Evolutionary conservation across 1,284 basidiomycete species (phyloP), one percentile per base, ranked within the genome.

Genomic region (Dichomitus squalens): DNA sequence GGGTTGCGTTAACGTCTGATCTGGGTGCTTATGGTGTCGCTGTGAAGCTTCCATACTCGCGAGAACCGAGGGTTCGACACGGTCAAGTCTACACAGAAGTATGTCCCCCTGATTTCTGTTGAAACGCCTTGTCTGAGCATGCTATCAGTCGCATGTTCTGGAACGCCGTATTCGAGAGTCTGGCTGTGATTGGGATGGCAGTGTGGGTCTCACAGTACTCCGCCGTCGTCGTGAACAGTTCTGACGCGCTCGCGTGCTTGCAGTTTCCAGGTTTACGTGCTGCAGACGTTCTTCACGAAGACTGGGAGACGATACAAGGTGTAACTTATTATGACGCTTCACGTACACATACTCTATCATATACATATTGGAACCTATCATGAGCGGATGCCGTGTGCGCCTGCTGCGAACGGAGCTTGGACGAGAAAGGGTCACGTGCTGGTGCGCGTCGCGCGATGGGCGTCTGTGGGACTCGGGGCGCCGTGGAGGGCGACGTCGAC

Each of bases 241-340:
- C 56, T 47, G 46, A 43, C 55, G 34, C 59, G 41, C 25, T 14
- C 38, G 11, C 33, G 20, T 29, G 40, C 41, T 31, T 52, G n/a
- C 68, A 95, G 93, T 12, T 74, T 90, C 57, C 94, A 96, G 75
- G 91, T 95, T 23, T 96, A 94, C 72, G 80, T 95, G 48, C 82
- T 96, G 35, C 93, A 95, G 74, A 95, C 92, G 21, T 96, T 95
- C 86, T 96, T 96, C 76, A 94, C 91, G 34, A 87, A 89, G 71
- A 93, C 92, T 6, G 92, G 91, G 38, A 83, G 91, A 71, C 80
- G 85, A 66, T 93, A 93, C 79, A 92, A 92, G 76, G 90, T 93
- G 66, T 93, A 84, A 67, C 40, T 58, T 61, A 59, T 59, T 53
- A 63, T 56, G 61, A 63, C 43, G 52, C 29, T 55, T 57, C 49